These are phyloP conservation scores for Podospora anserina DNA, from an alignment of 495 filamentous ascomycete genomes.

Conservation along the genomic window DNA sequence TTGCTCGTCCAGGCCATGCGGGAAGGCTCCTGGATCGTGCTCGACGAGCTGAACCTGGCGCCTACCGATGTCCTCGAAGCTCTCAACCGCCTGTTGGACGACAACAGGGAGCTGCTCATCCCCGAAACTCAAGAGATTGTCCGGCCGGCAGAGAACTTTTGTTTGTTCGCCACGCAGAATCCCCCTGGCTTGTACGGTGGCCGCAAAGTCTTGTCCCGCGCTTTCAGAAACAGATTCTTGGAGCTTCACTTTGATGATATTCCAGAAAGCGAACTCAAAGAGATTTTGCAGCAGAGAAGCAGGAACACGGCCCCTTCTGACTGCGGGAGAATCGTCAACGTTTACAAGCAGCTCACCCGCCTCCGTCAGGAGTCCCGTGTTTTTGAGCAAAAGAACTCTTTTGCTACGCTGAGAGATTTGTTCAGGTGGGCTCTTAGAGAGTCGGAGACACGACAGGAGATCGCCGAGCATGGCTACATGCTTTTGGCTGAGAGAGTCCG, in stretches of 20 bases:
- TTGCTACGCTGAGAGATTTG: constrained; percentile 92
- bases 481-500: constrained; percentile 89
- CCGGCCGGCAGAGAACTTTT: constrained; percentile 87
- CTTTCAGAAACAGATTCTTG: constrained; percentile 94
- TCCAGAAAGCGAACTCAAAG: constrained; percentile 89
- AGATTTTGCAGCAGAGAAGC: constrained; percentile 82
- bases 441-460: constrained; percentile 78
- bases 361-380: constrained; percentile 83
- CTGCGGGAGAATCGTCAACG: constrained; percentile 83
- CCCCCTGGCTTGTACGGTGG: constrained; percentile 94
- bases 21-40: constrained; percentile 94
- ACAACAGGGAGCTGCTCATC: constrained; percentile 95
- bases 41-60: constrained; percentile 95
- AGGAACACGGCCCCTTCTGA: constrained; percentile 85
- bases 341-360: constrained; percentile 86
- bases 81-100: constrained; percentile 88
- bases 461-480: constrained; percentile 93
- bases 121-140: constrained; percentile 95
- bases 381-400: constrained; percentile 97
- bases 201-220: constrained; percentile 84
- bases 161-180: constrained; percentile 99
- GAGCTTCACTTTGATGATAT: constrained; percentile 99
- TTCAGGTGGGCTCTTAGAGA: constrained; percentile 93
- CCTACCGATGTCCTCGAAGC: constrained; percentile 96
- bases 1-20: constrained; percentile 88